phyloP scores from a whole-genome alignment of 768 basidiomycete genomes.

The Tephrocybe sp. region DNA sequence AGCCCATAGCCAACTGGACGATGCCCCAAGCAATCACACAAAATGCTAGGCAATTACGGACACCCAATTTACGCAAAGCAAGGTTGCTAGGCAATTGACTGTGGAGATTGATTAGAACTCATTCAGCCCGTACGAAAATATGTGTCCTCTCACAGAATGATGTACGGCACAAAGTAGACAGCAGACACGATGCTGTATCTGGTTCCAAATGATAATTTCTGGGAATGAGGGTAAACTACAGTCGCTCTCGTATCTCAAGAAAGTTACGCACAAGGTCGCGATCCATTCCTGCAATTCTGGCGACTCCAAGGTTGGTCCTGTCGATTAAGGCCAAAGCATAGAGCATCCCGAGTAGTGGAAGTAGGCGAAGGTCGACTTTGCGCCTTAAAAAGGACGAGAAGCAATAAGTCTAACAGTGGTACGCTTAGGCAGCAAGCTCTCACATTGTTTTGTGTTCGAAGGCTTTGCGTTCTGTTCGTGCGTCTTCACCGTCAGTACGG shows the following conservation, averaged over 20 bases:
- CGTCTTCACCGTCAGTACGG: slow-evolving; percentile 4
- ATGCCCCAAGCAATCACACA: slow-evolving; percentile 45
- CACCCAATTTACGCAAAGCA: slow-evolving; percentile 41
- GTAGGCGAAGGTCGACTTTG: slow-evolving; percentile 31
- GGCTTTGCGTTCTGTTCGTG: not conserved
- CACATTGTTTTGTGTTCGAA: slow-evolving; percentile 21
- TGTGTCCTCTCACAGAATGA: slow-evolving; percentile 35
- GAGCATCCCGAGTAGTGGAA: slow-evolving; percentile 35
- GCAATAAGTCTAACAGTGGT: slow-evolving; percentile 4
- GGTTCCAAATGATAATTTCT: slow-evolving; percentile 37
- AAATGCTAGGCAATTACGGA: slow-evolving; percentile 40
- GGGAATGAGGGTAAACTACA: not conserved
- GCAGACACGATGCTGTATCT: slow-evolving; percentile 48
- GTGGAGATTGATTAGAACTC: not conserved
- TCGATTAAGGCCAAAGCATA: slow-evolving; percentile 36
- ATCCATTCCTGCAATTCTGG: slow-evolving; percentile 37
- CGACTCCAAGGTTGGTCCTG: slow-evolving; percentile 33
- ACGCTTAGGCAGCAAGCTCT: not conserved
- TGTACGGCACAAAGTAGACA: slow-evolving; percentile 49
- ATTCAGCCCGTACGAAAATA: not conserved
- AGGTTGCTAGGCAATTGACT: slow-evolving; percentile 48
- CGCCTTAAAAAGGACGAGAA: slow-evolving; percentile 21
- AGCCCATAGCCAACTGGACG: slow-evolving; percentile 47
- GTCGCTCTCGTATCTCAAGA: not conserved
- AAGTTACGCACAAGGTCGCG: slow-evolving; percentile 27